Evolutionary conservation across 305 asterid species (phyloP).

Genomic region (Ajuga reptans): DNA sequence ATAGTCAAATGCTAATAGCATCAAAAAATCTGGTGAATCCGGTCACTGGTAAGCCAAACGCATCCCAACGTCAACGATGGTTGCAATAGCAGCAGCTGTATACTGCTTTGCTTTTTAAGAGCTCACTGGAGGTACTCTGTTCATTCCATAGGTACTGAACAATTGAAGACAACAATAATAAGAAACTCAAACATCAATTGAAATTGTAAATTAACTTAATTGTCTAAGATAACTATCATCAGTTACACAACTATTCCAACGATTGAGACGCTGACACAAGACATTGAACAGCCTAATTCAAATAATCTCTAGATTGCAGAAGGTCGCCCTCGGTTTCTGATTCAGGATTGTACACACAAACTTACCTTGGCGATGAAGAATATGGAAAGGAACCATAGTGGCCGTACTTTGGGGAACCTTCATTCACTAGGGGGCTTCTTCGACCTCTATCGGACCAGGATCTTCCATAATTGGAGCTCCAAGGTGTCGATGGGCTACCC

Average conservation of each 20-base stretch:
- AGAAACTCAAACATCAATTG: background rate
- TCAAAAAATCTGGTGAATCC: too few species aligned
- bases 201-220: background rate
- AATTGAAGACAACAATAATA: too few species aligned
- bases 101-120: too few species aligned
- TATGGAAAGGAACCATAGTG: conserved; percentile 29
- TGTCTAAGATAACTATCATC: background rate
- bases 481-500: conserved; percentile 28
- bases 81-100: too few species aligned
- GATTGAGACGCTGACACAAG: too few species aligned
- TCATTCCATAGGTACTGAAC: too few species aligned
- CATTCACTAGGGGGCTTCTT: conserved; percentile 37
- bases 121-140: too few species aligned
- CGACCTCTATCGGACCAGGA: conserved; percentile 54
- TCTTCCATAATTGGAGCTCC: conserved; percentile 53
- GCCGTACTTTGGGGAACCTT: conserved; percentile 30
- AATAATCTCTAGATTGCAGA: background rate
- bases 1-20: too few species aligned
- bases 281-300: background rate
- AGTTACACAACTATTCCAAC: background rate
- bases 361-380: conserved; percentile 38
- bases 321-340: background rate
- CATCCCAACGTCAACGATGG: too few species aligned
- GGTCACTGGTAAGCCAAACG: too few species aligned
- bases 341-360: background rate